Evolutionary conservation across 495 filamentous ascomycete species (phyloP), one percentile per base, ranked within the genome.

Genomic region (Hypoxylon fuscum): DNA sequence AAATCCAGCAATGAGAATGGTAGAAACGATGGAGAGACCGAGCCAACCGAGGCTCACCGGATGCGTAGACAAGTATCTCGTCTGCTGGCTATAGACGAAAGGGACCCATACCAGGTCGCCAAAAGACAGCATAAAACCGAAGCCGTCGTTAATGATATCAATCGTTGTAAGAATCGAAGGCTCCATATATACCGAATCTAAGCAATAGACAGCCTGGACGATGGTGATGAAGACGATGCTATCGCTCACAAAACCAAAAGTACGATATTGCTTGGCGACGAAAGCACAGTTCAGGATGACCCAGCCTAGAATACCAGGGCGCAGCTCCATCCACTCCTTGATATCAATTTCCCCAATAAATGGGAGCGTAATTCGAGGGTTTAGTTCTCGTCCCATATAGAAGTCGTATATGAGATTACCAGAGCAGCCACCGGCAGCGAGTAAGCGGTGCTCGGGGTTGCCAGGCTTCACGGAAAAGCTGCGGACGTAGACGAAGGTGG

Each of bases 311-410:
- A 98, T 81, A 25, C 95, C 96, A 0, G 94, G 96, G 34, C 95
- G 86, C 66, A 98, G 80, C 77, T 98, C 95, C 77, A 88, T 91
- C 69, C 87, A 97, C 44, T 87, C 81, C 76, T 97, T 97, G 73
- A 98, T 89, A 68, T 98, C 96, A 43, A 97, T 83, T 43, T 88
- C 87, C 62, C 91, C 90, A 17, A 95, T 79, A 47, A 94, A 71
- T 2, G 93, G 93, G 10, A 96, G 68, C 3, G 80, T 85, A 44
- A 98, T 73, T 23, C 93, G 92, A 6, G 96, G 94, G 77, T 98
- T 98, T 55, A 98, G 88, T 71, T 98, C 95, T 31, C 95, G 92
- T 15, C 95, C 95, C 63, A 98, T 98, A 78, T 92, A 98, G 83
- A 90, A 98, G 76, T 98, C 94, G 75, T 98, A 97, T 27, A 98